Evolutionary conservation across 495 filamentous ascomycete species (phyloP), one percentile per base, ranked within the genome.

Genomic region (Talaromyces proteolyticus): DNA sequence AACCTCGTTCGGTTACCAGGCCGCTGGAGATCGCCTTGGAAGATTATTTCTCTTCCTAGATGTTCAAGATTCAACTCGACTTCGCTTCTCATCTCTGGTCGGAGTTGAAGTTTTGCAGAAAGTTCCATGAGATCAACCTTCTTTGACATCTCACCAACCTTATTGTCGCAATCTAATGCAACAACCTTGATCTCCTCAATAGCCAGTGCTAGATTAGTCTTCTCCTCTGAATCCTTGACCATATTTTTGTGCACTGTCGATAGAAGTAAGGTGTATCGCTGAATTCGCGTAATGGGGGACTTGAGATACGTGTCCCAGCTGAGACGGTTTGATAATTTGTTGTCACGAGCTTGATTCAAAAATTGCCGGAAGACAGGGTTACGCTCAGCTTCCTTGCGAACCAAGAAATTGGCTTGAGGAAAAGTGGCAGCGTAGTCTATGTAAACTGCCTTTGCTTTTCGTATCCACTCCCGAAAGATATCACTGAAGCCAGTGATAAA

Each of bases 401-500:
- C 80, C 36, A 90, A 68, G 65, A 87, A 91, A 26, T 78, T 84
- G 0, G 93, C 93, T 41, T 87, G 79, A 0, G 93, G 92, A 50
- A 90, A 97, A 0, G 81, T 84, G 1, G 87, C 85, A 43, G 92
- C 89, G 67, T 97, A 99, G 39, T 91, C 91, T 52, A 96, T 83
- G 66, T 97, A 99, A 1, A 87, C 84, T 4, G 70, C 67, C 66
- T 86, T 89, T 2, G 94, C 93, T 66, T 96, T 97, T 44, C 93
- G 80, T 56, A 99, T 95, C 93, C 93, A 99, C 67, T 99, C 94
- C 51, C 93, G 77, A 72, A 99, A 99, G 48, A 99, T 90, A 56
- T 97, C 93, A 59, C 91, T 95, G 65, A 96, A 96, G 7, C 94
- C 93, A 40, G 79, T 76, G 52, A 99, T 84, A 77, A 89, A 97